Conservation (phyloP, 768 basidiomycete species). For the Vararia minispora region DNA sequence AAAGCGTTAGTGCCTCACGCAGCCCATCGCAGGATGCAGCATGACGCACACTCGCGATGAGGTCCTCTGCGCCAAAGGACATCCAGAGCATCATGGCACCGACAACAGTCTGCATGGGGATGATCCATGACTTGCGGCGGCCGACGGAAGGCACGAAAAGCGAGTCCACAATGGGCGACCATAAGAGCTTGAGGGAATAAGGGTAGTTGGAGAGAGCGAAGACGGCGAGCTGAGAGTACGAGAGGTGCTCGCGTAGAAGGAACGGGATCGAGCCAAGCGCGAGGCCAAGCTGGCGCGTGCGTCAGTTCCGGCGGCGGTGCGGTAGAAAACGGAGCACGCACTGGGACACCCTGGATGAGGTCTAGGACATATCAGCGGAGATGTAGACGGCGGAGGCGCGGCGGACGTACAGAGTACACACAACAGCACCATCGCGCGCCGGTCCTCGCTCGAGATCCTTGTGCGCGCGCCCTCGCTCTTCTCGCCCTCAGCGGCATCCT, state of each 20-base stretch:
- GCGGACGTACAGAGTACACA: slow-evolving; percentile 33
- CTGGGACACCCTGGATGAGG: slow-evolving; percentile 75
- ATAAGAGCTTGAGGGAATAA: slow-evolving; percentile 92
- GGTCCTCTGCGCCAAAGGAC: slow-evolving; percentile 58
- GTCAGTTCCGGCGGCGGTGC: slow-evolving; percentile 7
- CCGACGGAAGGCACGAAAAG: slow-evolving; percentile 73
- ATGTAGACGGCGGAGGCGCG: neutral
- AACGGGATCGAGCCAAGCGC: slow-evolving; percentile 95
- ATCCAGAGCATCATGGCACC: slow-evolving; percentile 76
- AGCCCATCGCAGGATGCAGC: neutral
- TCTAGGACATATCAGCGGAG: slow-evolving; percentile 18
- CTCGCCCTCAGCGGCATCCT: too few species aligned
- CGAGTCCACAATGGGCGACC: slow-evolving; percentile 97
- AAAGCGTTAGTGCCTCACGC: slow-evolving; percentile 7
- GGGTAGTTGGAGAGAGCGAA: slow-evolving; percentile 91
- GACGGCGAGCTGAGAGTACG: slow-evolving; percentile 92
- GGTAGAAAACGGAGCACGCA: slow-evolving; percentile 27
- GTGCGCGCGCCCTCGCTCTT: slow-evolving; percentile 6
- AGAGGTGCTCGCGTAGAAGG: slow-evolving; percentile 87
- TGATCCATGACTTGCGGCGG: slow-evolving; percentile 98
- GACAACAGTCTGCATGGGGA: slow-evolving; percentile 90
- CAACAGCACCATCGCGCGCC: slow-evolving; percentile 32
- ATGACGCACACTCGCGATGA: slow-evolving; percentile 65
- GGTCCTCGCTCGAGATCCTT: slow-evolving; percentile 24
- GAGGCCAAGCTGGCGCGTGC: slow-evolving; percentile 56